Conservation (phyloP, 1,284 basidiomycete species). For the Pascua sp. region DNA sequence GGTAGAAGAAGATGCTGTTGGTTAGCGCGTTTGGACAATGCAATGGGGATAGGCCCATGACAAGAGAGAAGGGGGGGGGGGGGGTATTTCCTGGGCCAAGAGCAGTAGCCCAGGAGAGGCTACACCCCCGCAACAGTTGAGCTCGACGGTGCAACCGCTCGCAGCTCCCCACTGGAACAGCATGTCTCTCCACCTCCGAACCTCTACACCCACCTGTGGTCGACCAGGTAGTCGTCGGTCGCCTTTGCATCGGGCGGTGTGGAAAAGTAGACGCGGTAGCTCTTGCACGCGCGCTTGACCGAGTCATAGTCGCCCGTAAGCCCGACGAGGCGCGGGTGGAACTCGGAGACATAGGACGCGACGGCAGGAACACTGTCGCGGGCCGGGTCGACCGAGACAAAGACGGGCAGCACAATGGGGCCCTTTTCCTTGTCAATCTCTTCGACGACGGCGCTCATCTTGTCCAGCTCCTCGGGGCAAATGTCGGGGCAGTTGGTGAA, state of each 20-base stretch:
- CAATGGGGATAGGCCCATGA: too few relatives aligned
- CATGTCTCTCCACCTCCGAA: too few relatives aligned
- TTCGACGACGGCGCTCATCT: conserved; percentile 80
- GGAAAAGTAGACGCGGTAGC: conserved; percentile 97
- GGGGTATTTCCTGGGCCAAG: too few relatives aligned
- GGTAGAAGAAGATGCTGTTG: conserved; percentile 90
- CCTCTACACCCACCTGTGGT: conserved; percentile 60
- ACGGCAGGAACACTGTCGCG: conserved; percentile 68
- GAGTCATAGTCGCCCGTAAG: conserved; percentile 82
- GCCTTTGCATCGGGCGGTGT: conserved; percentile 80
- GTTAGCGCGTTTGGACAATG: too few relatives aligned
- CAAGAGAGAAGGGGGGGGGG: too few relatives aligned
- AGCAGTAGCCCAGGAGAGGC: background rate
- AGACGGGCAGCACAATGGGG: conserved; percentile 70
- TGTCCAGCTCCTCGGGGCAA: conserved; percentile 96
- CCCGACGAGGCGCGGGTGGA: conserved; percentile 86
- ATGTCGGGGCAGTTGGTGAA: conserved; percentile 99
- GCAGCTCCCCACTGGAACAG: background rate
- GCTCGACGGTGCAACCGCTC: background rate
- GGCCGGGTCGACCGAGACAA: conserved; percentile 94
- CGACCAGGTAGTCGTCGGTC: conserved; percentile 86
- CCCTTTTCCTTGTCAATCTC: conserved; percentile 64
- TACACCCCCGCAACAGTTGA: conserved; percentile 11
- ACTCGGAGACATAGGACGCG: conserved; percentile 63
- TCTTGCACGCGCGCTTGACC: conserved; percentile 85